Evolutionary conservation across 306 rosid genomes (phyloP).

Genomic region (Cucurbita maxima): DNA sequence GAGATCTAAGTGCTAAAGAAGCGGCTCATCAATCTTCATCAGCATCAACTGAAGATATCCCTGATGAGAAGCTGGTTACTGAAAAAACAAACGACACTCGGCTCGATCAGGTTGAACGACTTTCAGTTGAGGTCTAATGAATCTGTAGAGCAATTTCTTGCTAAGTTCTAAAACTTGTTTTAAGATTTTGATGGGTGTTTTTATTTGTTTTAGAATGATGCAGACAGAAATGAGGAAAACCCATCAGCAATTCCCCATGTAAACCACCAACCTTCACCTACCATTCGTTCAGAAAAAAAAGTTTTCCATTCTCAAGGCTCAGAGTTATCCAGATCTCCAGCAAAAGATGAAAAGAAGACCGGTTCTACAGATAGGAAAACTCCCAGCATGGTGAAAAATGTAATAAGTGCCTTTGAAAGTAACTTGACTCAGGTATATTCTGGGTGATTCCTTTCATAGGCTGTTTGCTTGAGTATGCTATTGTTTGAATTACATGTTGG

Average conservation of each 20-base stretch:
- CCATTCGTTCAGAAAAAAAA: constrained; percentile 13
- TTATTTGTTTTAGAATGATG: constrained; percentile 55
- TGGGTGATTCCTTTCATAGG: not conserved
- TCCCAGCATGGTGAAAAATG: constrained; percentile 48
- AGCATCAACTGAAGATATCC: constrained; percentile 9
- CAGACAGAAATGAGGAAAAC: constrained; percentile 36
- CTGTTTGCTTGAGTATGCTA: not conserved
- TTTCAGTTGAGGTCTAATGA: constrained; percentile 28
- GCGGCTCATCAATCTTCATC: not conserved
- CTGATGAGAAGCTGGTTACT: constrained; percentile 12
- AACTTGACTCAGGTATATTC: constrained; percentile 48
- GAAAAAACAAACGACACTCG: constrained; percentile 8
- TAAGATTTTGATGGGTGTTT: constrained; percentile 39
- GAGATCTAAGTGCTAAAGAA: constrained; percentile 18
- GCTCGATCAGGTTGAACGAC: constrained; percentile 16
- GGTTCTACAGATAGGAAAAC: constrained; percentile 16
- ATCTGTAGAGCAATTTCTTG: constrained; percentile 9
- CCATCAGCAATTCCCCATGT: constrained; percentile 17
- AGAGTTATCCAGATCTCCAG: constrained; percentile 15
- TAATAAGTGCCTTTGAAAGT: constrained; percentile 67
- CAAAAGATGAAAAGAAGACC: constrained; percentile 8
- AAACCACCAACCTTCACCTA: constrained; percentile 13
- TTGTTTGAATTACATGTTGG: constrained; percentile 4
- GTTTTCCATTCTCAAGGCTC: constrained; percentile 12
- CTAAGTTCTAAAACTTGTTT: constrained; percentile 14